A percentile compares a stretch with the other conserved stretches of the same genome.
These are phyloP conservation scores for Tephrocybe sp. DNA, from an alignment of 768 basidiomycete genomes.

Conservation along the genomic window DNA sequence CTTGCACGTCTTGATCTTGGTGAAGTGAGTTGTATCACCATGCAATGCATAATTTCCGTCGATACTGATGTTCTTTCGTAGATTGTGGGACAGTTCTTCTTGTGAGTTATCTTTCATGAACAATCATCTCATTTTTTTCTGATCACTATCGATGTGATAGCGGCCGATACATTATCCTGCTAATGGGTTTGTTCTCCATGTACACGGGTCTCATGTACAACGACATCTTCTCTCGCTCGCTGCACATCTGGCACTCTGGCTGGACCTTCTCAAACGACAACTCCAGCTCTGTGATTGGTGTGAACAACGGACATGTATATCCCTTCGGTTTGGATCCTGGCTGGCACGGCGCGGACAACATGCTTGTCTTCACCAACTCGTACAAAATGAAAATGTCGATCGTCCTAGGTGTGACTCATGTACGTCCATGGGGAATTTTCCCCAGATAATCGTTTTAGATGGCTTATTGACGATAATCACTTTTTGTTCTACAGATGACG, in stretches of 20 bases:
- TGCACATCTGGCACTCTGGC: constrained; percentile 84
- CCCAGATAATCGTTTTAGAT: constrained; percentile 2
- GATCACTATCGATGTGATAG: constrained; percentile 39
- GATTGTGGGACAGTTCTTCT: constrained; percentile 91
- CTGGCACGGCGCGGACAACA: constrained; percentile 94
- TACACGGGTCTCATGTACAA: constrained; percentile 99
- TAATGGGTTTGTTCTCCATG: constrained; percentile 97
- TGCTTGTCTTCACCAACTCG: constrained; percentile 92
- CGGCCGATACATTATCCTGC: constrained; percentile 95
- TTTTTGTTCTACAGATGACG: constrained; percentile 71
- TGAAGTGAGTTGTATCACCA: constrained; percentile 49
- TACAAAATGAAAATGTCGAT: constrained; percentile 99
- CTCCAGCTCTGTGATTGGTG: constrained; percentile 42
- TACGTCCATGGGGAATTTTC: constrained; percentile 36
- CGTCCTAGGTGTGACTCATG: constrained; percentile 93
- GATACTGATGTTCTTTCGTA: constrained; percentile 26
- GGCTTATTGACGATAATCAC: background rate
- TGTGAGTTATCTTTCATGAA: constrained; percentile 49
- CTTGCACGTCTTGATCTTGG: constrained; percentile 71
- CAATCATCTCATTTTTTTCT: constrained; percentile 2
- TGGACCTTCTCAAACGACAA: constrained; percentile 72
- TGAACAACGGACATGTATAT: constrained; percentile 70
- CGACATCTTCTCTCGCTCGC: constrained; percentile 94
- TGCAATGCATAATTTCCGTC: background rate
- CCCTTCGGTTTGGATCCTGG: constrained; percentile 91